Evolutionary conservation across 2,329 filamentous ascomycete genomes (phyloP).

Genomic region (Colletotrichum horii): DNA sequence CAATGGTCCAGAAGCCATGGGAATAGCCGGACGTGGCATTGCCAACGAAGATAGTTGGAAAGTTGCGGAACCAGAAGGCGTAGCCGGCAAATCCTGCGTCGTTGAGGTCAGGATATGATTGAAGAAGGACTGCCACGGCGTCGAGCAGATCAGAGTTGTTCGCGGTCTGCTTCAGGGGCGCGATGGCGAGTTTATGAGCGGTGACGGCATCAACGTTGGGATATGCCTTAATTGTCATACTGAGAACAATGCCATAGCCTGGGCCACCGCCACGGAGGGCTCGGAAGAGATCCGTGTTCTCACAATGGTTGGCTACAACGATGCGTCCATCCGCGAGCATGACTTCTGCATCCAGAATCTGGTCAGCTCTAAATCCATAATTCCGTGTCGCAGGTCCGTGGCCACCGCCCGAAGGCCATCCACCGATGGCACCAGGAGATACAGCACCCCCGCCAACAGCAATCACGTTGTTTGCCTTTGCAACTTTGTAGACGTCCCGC

Average conservation of each 20-base stretch:
- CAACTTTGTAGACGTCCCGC: constrained; percentile 36
- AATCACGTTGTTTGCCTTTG: constrained; percentile 33
- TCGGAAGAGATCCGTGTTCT: constrained; percentile 40
- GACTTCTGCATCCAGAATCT: constrained; percentile 46
- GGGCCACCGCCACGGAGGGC: constrained; percentile 44
- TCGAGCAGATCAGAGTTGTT: constrained; percentile 31
- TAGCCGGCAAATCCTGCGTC: constrained; percentile 34
- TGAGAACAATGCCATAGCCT: constrained; percentile 58
- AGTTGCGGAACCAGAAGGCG: constrained; percentile 31
- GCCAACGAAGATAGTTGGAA: constrained; percentile 24
- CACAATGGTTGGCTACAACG: constrained; percentile 36
- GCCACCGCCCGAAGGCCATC: constrained; percentile 45
- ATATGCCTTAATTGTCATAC: constrained; percentile 58
- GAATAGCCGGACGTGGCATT: constrained; percentile 31
- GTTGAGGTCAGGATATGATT: constrained; percentile 33
- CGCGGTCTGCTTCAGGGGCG: constrained; percentile 23
- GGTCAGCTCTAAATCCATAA: constrained; percentile 48
- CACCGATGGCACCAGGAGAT: constrained; percentile 35
- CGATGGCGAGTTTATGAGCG: constrained; percentile 26
- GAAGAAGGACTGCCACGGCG: constrained; percentile 31
- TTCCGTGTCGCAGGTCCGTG: constrained; percentile 41
- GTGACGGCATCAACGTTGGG: constrained; percentile 36
- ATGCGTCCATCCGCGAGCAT: constrained; percentile 40
- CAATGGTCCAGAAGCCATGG: constrained; percentile 32
- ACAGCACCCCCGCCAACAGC: constrained; percentile 36